phyloP scores from a whole-genome alignment of 2,329 filamentous ascomycete genomes.

The Phoma sp. region DNA sequence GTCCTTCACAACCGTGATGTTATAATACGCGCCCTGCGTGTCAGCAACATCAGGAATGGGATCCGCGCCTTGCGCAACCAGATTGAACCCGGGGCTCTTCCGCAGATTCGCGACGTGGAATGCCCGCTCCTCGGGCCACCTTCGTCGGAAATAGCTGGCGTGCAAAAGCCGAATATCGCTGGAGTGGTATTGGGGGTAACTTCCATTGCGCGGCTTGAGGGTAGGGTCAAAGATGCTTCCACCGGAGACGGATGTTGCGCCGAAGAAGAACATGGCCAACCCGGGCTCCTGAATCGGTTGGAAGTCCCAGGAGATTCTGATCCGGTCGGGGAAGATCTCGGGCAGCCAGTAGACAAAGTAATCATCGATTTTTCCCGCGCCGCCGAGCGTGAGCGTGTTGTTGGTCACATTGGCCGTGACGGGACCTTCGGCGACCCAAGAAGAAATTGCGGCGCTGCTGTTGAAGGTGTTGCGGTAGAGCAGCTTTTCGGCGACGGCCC shows the following conservation, averaged over 20 bases:
- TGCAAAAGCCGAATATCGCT: conserved; percentile 27
- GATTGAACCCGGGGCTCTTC: conserved; percentile 42
- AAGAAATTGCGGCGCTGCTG: conserved; percentile 33
- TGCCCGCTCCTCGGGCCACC: conserved; percentile 36
- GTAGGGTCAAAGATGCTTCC: conserved; percentile 39
- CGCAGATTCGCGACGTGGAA: conserved; percentile 41
- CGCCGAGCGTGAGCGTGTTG: conserved; percentile 36
- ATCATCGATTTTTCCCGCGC: conserved; percentile 31
- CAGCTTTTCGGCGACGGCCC: conserved; percentile 39
- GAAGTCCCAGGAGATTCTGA: conserved; percentile 45
- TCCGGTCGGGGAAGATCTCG: conserved; percentile 40
- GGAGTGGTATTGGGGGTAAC: conserved; percentile 34
- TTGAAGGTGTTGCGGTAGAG: conserved; percentile 44
- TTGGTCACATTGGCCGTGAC: conserved; percentile 32
- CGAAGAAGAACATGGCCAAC: conserved; percentile 47
- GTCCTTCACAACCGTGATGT: conserved; percentile 42
- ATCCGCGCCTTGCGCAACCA: conserved; percentile 38
- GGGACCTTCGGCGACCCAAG: conserved; percentile 43
- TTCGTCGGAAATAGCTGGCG: conserved; percentile 28
- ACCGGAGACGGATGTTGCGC: conserved; percentile 33
- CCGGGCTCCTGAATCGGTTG: conserved; percentile 40
- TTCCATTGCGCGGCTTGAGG: conserved; percentile 36
- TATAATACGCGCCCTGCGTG: conserved; percentile 39
- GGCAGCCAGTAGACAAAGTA: conserved; percentile 46
- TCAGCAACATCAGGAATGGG: conserved; percentile 38